Evolutionary conservation across 305 asterid genomes (phyloP), one percentile per base, ranked within the genome.

Genomic region (Fraxinus paxiana): DNA sequence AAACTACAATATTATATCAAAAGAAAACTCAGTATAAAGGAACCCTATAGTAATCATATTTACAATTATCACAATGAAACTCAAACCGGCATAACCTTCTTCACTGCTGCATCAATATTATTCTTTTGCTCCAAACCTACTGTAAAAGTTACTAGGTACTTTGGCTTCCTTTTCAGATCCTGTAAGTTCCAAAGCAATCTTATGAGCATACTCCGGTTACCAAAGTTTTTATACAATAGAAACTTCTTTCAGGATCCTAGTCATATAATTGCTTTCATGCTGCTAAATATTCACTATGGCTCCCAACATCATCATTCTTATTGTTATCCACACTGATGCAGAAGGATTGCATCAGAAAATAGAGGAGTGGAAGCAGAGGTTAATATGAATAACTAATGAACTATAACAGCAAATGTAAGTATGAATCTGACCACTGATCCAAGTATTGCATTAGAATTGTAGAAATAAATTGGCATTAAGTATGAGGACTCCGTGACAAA

Each of bases 131-230:
- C 87, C 86, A 87, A 80, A 78, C 98, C 98, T 79, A 93, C 98
- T 34, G 98, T 93, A 85, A 93, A 91, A 41, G 95, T 90, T 54
- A 92, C 94, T 82, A 93, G 87, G 88, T 93, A 93, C 91, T 90
- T 93, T 5, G 97, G 97, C 87, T 89, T 93, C 86, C 30, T 88
- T 84, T 86, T 90, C 86, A 93, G 82, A 91, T 93, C 98, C 98
- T 93, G 92, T 80, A 89, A 86, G 73, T 88, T 82, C 59, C 82
- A 85, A 67, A 85, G 61, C 20, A 70, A 37, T 35, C 77, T 67
- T 79, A 85, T n/a, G 28, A 78, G 87, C 76, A 79, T 37, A 77
- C 82, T 73, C 37, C 79, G n/a, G 63, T 51, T n/a, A n/a, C 22
- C 63, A n/a, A 48, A 48, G 61, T 48, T 48, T 48, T 48, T n/a